Conservation (phyloP, 2,329 filamentous ascomycete species). For the Cytospora paraplurivora region DNA sequence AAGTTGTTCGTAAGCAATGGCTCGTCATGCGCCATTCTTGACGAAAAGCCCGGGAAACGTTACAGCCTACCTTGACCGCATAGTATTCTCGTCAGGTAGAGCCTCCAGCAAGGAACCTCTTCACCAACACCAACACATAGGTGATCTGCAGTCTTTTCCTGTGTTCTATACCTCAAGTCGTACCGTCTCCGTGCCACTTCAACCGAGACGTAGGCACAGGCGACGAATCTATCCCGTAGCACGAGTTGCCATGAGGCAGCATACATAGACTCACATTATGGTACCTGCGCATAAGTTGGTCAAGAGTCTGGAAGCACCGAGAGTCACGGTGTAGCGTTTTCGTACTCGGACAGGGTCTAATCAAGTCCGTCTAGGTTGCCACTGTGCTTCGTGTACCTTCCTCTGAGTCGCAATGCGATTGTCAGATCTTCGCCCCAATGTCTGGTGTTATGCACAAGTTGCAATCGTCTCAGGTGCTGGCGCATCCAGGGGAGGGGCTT, state of each 20-base stretch:
- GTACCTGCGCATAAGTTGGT: too few species aligned
- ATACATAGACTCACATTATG: too few species aligned
- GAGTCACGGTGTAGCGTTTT: too few species aligned
- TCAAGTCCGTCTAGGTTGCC: background rate
- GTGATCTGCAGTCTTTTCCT: background rate
- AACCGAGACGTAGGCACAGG: background rate
- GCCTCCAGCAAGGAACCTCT: background rate
- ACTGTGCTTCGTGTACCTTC: slow-evolving; percentile 1
- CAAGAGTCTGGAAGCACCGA: too few species aligned
- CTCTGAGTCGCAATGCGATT: slow-evolving; percentile 3
- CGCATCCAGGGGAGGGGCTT: slow-evolving; percentile 9
- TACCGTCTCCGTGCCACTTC: background rate
- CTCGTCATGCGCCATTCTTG: background rate
- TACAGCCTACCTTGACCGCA: background rate
- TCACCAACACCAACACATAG: background rate
- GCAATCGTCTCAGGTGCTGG: slow-evolving; percentile 9
- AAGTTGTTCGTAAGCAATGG: background rate
- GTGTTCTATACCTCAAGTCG: background rate
- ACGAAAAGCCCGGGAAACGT: background rate
- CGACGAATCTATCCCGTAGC: background rate
- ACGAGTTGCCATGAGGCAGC: too few species aligned
- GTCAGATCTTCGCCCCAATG: slow-evolving; percentile 4
- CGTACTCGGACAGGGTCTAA: background rate
- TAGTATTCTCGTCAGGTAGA: background rate
- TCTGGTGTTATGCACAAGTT: slow-evolving; percentile 2